These are phyloP conservation scores for Magnolia sinica DNA, from an alignment of 164 flowering plant genomes.

Conservation along the genomic window DNA sequence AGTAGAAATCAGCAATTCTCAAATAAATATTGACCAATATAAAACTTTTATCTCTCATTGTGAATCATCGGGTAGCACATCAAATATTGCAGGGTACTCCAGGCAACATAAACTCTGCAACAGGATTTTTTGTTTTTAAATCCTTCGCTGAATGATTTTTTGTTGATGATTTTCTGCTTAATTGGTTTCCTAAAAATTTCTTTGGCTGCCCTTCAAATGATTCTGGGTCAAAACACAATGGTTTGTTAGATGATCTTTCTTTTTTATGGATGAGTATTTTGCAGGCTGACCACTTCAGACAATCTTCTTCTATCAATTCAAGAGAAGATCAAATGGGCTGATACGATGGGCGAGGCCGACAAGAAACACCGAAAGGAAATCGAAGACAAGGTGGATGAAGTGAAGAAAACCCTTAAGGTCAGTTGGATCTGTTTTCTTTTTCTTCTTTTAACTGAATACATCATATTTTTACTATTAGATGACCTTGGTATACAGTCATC, in stretches of 20 bases:
- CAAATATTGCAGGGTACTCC: too few species aligned
- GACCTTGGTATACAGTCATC: not conserved
- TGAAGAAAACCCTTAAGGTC: slow-evolving; percentile 83
- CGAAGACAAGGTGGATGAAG: slow-evolving; percentile 74
- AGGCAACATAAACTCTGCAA: not conserved
- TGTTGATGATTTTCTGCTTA: not conserved
- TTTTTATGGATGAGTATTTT: slow-evolving; percentile 10
- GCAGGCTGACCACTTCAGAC: slow-evolving; percentile 83
- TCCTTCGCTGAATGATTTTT: not conserved
- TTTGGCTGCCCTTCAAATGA: not conserved
- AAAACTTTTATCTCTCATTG: too few species aligned
- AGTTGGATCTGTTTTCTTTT: slow-evolving; percentile 32
- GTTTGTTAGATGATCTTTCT: not conserved
- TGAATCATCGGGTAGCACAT: too few species aligned
- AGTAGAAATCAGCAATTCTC: too few species aligned
- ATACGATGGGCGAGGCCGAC: slow-evolving; percentile 72
- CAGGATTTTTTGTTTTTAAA: not conserved
- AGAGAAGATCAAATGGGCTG: slow-evolving; percentile 97
- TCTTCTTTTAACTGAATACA: not conserved
- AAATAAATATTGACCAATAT: too few species aligned
- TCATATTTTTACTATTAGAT: too few species aligned
- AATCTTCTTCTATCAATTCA: slow-evolving; percentile 77
- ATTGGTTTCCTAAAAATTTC: slow-evolving; percentile 3
- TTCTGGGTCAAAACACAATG: not conserved
- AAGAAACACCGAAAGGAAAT: slow-evolving; percentile 75